phyloP scores from a whole-genome alignment of 2,329 filamentous ascomycete genomes.

The Huntiella bhutanensis region DNA sequence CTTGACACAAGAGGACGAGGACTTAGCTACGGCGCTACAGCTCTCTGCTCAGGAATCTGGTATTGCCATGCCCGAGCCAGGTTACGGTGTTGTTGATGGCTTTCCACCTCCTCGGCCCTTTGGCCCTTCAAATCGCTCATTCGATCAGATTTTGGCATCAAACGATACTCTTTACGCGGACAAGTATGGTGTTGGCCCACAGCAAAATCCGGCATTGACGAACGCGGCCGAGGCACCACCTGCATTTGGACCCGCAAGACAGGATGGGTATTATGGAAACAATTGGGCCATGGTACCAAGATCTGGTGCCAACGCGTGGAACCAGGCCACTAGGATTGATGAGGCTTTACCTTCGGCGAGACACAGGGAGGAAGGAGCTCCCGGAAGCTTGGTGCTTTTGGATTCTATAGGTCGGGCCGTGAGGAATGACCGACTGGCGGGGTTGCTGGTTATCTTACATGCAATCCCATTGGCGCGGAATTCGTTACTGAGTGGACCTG shows the following conservation, averaged over 20 bases:
- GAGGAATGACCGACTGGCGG: conserved; percentile 27
- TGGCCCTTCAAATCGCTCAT: no score
- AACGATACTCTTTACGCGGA: no score
- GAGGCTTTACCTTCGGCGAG: conserved; percentile 11
- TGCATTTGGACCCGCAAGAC: conserved; percentile 39
- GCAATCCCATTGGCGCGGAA: conserved; percentile 40
- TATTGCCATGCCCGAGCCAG: conserved; percentile 20
- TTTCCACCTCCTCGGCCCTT: background rate
- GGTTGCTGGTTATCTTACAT: conserved; percentile 38
- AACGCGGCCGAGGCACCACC: background rate
- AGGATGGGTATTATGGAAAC: conserved; percentile 32
- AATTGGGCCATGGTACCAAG: conserved; percentile 38
- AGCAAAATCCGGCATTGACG: no score
- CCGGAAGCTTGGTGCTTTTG: conserved; percentile 30
- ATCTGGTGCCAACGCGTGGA: background rate
- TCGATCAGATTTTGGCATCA: no score
- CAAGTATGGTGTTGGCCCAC: no score
- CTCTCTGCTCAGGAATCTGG: conserved; percentile 10
- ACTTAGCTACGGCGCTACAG: conserved; percentile 17
- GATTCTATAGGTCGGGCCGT: conserved; percentile 14
- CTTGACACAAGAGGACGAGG: conserved; percentile 25
- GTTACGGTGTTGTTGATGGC: conserved; percentile 26
- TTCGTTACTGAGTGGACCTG: conserved; percentile 27
- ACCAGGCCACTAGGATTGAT: background rate
- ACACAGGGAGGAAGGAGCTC: conserved; percentile 18